These are phyloP conservation scores for Cercospora sp. DNA, from an alignment of 2,329 filamentous ascomycete species.

Conservation along the genomic window DNA sequence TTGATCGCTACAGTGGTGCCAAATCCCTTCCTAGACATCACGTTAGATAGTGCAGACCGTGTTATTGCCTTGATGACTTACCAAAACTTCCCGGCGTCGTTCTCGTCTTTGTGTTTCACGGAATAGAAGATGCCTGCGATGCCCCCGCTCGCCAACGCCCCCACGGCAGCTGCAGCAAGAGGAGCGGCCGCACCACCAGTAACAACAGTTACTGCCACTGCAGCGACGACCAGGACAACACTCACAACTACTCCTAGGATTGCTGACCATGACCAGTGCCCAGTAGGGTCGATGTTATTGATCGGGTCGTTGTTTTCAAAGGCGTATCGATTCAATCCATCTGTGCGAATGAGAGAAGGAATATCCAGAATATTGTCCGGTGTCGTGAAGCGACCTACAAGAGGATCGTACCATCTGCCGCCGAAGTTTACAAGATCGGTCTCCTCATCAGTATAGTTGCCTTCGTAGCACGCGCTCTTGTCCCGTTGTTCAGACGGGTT, in stretches of 20 bases:
- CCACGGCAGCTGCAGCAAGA: background rate
- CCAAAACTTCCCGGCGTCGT: background rate
- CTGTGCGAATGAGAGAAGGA: background rate
- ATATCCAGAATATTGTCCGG: background rate
- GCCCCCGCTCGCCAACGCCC: background rate
- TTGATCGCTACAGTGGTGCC: background rate
- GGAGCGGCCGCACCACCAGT: background rate
- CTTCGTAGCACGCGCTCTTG: background rate
- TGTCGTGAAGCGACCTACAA: background rate
- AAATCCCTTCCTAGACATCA: background rate
- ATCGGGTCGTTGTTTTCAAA: background rate
- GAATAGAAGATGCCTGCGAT: background rate
- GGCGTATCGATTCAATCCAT: background rate
- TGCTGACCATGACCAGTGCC: background rate
- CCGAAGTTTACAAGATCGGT: background rate
- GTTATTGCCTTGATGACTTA: background rate
- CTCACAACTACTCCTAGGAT: background rate
- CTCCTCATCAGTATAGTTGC: background rate
- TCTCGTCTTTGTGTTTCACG: background rate
- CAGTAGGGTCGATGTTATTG: background rate
- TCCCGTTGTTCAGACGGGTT: background rate
- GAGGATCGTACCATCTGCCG: background rate
- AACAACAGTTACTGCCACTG: background rate
- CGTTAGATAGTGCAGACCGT: too few relatives aligned
- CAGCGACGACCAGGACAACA: background rate